A percentile compares a stretch with the other conserved stretches of the same genome.
Conservation (phyloP, 225 moss, liverwort and hornwort species). For the Climacium dendroides region DNA sequence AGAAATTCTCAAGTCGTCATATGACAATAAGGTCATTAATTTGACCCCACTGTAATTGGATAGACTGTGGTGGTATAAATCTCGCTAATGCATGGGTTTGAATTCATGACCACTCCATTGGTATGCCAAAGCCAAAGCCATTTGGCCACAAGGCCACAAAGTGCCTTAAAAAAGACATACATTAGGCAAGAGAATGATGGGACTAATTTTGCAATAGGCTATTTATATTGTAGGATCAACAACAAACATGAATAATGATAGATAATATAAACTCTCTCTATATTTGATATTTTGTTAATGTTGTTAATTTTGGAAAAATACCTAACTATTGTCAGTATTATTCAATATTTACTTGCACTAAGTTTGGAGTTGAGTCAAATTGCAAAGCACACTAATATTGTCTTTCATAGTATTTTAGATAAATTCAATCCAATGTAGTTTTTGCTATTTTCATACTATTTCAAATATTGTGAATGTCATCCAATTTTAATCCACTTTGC, state of each 20-base stretch:
- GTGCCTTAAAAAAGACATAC: too few species aligned
- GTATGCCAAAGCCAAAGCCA: background rate
- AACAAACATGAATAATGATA: background rate
- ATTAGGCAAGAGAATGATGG: background rate
- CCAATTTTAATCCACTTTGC: background rate
- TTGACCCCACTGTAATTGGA: too few species aligned
- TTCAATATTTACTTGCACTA: background rate
- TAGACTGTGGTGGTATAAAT: too few species aligned
- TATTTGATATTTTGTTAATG: too few species aligned
- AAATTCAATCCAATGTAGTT: background rate
- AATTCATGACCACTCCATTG: background rate
- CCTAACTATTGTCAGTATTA: background rate
- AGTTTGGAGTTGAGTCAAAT: background rate
- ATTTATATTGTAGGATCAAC: too few species aligned
- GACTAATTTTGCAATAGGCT: too few species aligned
- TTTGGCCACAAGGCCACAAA: too few species aligned
- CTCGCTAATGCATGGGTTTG: rapidly evolving
- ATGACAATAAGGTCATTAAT: too few species aligned
- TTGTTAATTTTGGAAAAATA: too few species aligned
- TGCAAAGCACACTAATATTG: rapidly evolving
- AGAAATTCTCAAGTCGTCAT: too few species aligned
- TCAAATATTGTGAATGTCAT: background rate
- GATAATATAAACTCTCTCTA: background rate
- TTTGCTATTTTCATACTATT: background rate
- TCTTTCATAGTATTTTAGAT: background rate